Evolutionary conservation across 2,329 filamentous ascomycete genomes (phyloP).

Genomic region (Huntiella omanensis): DNA sequence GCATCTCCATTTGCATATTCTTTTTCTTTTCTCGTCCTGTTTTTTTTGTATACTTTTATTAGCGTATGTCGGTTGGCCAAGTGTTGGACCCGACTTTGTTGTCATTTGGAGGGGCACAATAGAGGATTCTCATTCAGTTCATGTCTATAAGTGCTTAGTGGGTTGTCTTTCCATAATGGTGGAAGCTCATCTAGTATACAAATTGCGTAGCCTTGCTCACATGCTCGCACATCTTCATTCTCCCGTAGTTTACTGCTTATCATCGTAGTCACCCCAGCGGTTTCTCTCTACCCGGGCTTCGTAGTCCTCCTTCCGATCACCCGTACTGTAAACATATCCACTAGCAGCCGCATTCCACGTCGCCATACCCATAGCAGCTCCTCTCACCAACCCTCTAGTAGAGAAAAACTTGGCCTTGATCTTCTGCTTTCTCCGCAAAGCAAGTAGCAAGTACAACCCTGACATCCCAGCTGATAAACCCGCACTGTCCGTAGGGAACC

Average conservation of each 20-base stretch:
- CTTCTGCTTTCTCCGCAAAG: slow-evolving; percentile 27
- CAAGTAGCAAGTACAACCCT: slow-evolving; percentile 37
- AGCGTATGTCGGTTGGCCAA: no score
- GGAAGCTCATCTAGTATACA: no score
- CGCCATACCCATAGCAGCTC: slow-evolving; percentile 30
- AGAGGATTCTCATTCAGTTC: background rate
- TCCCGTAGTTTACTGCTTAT: slow-evolving; percentile 6
- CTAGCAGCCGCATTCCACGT: slow-evolving; percentile 29
- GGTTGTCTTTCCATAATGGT: no score
- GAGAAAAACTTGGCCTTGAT: slow-evolving; percentile 24
- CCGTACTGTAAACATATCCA: slow-evolving; percentile 32
- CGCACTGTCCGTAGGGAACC: slow-evolving; percentile 36
- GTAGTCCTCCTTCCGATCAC: slow-evolving; percentile 31
- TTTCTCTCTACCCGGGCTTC: slow-evolving; percentile 29
- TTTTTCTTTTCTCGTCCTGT: no score
- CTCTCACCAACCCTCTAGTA: slow-evolving; percentile 31
- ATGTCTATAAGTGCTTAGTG: background rate
- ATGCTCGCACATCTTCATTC: no score
- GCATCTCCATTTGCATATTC: no score
- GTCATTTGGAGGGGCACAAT: no score
- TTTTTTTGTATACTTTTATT: no score
- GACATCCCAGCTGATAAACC: slow-evolving; percentile 37
- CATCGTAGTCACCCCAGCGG: slow-evolving; percentile 24
- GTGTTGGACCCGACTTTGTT: no score
- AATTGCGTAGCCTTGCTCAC: no score